Base-by-base conservation (phyloP, 495 filamentous ascomycete species). In the Chaetomium fimeti region DNA sequence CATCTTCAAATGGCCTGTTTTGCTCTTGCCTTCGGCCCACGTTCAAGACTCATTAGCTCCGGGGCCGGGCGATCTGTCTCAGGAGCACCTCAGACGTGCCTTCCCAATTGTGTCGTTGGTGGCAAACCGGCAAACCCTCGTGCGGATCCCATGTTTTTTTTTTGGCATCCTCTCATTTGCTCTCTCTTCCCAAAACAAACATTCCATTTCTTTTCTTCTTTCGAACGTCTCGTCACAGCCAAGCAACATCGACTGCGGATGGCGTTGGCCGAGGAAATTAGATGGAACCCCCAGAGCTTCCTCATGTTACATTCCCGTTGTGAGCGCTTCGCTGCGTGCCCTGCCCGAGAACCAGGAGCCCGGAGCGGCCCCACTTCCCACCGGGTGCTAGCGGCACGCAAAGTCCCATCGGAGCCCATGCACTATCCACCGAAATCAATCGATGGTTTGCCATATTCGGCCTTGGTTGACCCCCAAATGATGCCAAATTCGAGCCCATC, bases 381-480 rank as follows among this genome's bases (percentile, higher is more conserved):
- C 40, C 2, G 40, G 40, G 13, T 43, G 40, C 40, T 43, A 43
- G 40, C 40, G 40, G 40, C 40, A 36, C 40, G 13, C 40, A 43
- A 18, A 54, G 16, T 36, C 13, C 52, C 52, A n/a, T n/a, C n/a
- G n/a, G n/a, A n/a, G n/a, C n/a, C n/a, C n/a, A 54, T 54, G 40
- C 40, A 18, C 40, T 43, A 3, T 25, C 58, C 58, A 61, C 58
- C 58, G 32, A 61, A 38, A 52, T 61, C 28, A 61, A 61, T 61
- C 58, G 58, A 61, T 61, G 45, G 29, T 24, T 43, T 52, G 48
- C 45, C 18, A 24, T 29, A 61, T 52, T 42, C 48, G 58, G 58
- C 40, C 40, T 43, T 43, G 40, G 40, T 43, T 43, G 40, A 43
- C 40, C 11, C 32, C 43, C 7, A 16, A 16, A 25, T 18, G 13